A percentile compares a stretch with the other conserved stretches of the same genome.
These are phyloP conservation scores for Rhizophagus sp. DNA, from an alignment of 192 early-diverging fungal species.

Conservation along the genomic window DNA sequence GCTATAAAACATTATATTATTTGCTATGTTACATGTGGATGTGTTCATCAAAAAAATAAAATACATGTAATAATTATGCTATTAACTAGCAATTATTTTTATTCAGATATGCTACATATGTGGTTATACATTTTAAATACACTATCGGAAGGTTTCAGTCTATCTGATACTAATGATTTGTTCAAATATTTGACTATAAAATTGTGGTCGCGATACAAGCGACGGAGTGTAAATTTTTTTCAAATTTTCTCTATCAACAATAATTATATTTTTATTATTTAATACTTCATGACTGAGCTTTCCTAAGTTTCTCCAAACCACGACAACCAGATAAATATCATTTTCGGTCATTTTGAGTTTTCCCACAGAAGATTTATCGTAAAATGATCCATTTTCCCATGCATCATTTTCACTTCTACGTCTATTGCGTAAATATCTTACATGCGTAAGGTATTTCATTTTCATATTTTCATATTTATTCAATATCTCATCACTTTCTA, in stretches of 20 bases:
- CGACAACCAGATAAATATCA: slow-evolving; percentile 3
- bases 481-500: slow-evolving; percentile 3
- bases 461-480: slow-evolving; percentile 6
- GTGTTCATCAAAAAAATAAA: not conserved
- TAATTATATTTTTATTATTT: slow-evolving; percentile 19
- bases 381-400: not conserved
- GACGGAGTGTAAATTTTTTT: slow-evolving; percentile 7
- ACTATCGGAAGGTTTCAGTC: too few relatives aligned
- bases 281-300: not conserved
- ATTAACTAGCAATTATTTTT: too few relatives aligned
- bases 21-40: not conserved
- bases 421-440: not conserved
- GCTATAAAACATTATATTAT: slow-evolving; percentile 2
- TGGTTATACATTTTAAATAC: too few relatives aligned
- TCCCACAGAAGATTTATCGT: not conserved
- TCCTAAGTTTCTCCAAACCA: slow-evolving; percentile 7
- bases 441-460: not conserved
- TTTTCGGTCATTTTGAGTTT: slow-evolving; percentile 15
- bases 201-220: slow-evolving; percentile 4
- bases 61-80: not conserved
- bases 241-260: slow-evolving; percentile 8
- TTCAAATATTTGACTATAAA: slow-evolving; percentile 1
- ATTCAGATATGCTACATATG: too few relatives aligned
- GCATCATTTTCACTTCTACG: not conserved
- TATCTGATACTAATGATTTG: too few relatives aligned